Conservation (phyloP, 805 yeast species). For the Suhomyces emberorum region DNA sequence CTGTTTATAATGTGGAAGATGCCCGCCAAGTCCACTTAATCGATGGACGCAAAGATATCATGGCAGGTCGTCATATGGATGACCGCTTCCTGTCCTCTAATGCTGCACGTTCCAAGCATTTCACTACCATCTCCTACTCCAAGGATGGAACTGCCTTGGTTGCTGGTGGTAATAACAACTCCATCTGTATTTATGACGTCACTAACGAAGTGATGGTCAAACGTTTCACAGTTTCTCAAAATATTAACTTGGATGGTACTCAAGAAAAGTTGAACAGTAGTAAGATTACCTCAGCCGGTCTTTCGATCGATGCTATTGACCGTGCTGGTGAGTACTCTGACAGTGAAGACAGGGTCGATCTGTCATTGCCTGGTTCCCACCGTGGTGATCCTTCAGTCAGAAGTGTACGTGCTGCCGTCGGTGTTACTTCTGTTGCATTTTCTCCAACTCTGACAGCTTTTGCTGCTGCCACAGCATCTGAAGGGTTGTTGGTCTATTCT, state of each 20-base stretch:
- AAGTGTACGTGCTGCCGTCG: slow-evolving; percentile 72
- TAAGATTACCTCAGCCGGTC: slow-evolving; percentile 82
- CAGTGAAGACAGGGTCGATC: slow-evolving; percentile 74
- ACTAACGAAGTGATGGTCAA: slow-evolving; percentile 81
- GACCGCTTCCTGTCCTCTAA: slow-evolving; percentile 81
- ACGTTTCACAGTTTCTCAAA: slow-evolving; percentile 79
- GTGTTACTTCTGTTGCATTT: slow-evolving; percentile 73
- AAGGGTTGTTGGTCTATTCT: slow-evolving; percentile 81
- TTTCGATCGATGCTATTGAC: slow-evolving; percentile 72
- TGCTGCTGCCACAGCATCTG: slow-evolving; percentile 95
- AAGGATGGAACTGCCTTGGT: slow-evolving; percentile 85
- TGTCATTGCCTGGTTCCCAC: slow-evolving; percentile 79
- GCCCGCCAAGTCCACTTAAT: slow-evolving; percentile 79
- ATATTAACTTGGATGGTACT: slow-evolving; percentile 91
- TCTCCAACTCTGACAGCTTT: slow-evolving; percentile 89
- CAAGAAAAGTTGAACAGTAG: slow-evolving; percentile 71
- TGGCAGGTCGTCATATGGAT: slow-evolving; percentile 76
- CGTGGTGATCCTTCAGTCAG: slow-evolving; percentile 75
- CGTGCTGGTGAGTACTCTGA: slow-evolving; percentile 84
- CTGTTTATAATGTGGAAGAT: slow-evolving; percentile 77
- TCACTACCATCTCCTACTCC: slow-evolving; percentile 77
- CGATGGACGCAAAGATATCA: slow-evolving; percentile 84
- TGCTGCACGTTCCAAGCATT: slow-evolving; percentile 79
- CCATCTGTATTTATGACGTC: slow-evolving; percentile 87
- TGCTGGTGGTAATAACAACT: slow-evolving; percentile 92